A percentile compares a stretch with the other conserved stretches of the same genome.
Evolutionary conservation across 768 basidiomycete species (phyloP).

Genomic region (Boletus tomentosulus): DNA sequence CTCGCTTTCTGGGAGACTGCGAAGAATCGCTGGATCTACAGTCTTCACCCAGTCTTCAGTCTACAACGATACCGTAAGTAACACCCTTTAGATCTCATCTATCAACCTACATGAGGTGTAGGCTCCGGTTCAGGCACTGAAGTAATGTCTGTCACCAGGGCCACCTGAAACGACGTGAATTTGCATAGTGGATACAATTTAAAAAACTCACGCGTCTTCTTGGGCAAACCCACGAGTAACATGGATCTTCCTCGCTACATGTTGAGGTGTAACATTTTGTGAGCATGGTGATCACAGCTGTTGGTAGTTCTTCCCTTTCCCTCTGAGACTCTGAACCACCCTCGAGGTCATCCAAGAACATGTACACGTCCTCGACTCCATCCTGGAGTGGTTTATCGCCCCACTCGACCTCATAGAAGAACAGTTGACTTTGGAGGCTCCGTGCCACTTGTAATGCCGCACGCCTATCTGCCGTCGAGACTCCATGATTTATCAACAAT

Average conservation of each 20-base stretch:
- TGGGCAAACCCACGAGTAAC: constrained; percentile 83
- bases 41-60: constrained; percentile 49
- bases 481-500: constrained; percentile 68
- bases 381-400: constrained; percentile 77
- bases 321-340: constrained; percentile 55
- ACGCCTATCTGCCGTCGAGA: constrained; percentile 73
- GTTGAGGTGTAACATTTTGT: constrained; percentile 88
- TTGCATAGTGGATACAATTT: not conserved
- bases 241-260: constrained; percentile 74
- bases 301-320: constrained; percentile 74
- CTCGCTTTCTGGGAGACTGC: constrained; percentile 68
- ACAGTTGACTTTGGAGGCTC: constrained; percentile 86
- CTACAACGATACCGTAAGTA: constrained; percentile 18
- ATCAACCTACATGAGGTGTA: constrained; percentile 28
- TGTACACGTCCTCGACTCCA: constrained; percentile 90
- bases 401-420: constrained; percentile 98
- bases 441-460: constrained; percentile 86
- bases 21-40: constrained; percentile 46
- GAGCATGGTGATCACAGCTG: constrained; percentile 84
- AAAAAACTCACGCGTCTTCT: constrained; percentile 46
- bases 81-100: constrained; percentile 21
- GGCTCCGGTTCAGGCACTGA: constrained; percentile 26
- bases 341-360: constrained; percentile 82
- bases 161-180: constrained; percentile 21
- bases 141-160: constrained; percentile 19